Conservation (phyloP, 1,284 basidiomycete species). For the Blastosporella zonata region DNA sequence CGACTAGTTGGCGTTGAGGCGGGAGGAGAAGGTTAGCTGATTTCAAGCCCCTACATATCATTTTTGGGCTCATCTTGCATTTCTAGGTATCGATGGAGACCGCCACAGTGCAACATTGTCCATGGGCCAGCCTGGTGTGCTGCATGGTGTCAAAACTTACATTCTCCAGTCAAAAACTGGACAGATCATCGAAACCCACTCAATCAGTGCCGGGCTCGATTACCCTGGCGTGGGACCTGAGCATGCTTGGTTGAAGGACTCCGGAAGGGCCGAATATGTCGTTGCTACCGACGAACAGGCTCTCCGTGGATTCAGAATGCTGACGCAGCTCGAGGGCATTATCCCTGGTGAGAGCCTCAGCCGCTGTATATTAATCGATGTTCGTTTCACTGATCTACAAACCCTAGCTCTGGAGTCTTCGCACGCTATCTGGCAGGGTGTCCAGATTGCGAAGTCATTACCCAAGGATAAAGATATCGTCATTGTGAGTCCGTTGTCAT, state of each 20-base stretch:
- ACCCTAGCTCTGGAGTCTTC: slow-evolving; percentile 84
- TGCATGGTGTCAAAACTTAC: slow-evolving; percentile 96
- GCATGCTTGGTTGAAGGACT: slow-evolving; percentile 95
- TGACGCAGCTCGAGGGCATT: slow-evolving; percentile 94
- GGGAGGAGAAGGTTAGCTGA: slow-evolving; percentile 78
- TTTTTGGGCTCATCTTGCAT: slow-evolving; percentile 7
- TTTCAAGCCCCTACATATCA: neutral
- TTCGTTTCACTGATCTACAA: slow-evolving; percentile 2
- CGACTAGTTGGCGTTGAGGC: slow-evolving; percentile 93
- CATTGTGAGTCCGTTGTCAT: slow-evolving; percentile 57
- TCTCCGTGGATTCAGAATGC: slow-evolving; percentile 86
- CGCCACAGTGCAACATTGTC: slow-evolving; percentile 91
- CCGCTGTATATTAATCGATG: neutral
- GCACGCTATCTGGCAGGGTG: slow-evolving; percentile 93
- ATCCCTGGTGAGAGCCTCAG: slow-evolving; percentile 71
- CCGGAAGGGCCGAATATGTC: slow-evolving; percentile 89
- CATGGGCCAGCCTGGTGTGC: slow-evolving; percentile 88
- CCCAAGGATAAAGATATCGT: slow-evolving; percentile 87
- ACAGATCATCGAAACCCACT: slow-evolving; percentile 97
- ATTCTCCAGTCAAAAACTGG: slow-evolving; percentile 86
- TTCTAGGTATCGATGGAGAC: slow-evolving; percentile 72
- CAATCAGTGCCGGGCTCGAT: slow-evolving; percentile 92
- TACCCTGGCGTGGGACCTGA: slow-evolving; percentile 96
- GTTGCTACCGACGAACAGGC: slow-evolving; percentile 94
- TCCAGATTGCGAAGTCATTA: slow-evolving; percentile 83